These are phyloP conservation scores for Beauveria asiatica DNA, from an alignment of 2,329 filamentous ascomycete species.

Conservation along the genomic window DNA sequence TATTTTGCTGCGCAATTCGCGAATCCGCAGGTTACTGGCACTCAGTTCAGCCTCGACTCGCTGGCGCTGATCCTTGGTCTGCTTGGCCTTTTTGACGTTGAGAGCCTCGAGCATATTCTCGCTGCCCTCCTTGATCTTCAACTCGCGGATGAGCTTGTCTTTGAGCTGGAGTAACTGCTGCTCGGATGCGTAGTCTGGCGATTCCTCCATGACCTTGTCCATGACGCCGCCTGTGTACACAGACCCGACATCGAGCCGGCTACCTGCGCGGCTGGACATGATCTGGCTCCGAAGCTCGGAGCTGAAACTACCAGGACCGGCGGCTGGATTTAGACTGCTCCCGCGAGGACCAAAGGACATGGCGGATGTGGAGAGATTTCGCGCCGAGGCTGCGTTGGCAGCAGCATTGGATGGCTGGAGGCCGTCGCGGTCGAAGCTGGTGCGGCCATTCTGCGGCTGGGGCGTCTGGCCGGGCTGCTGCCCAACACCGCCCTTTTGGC, in stretches of 20 bases:
- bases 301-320: slow-evolving; percentile 78
- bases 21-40: slow-evolving; percentile 69
- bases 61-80: slow-evolving; percentile 75
- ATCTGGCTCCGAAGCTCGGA: slow-evolving; percentile 72
- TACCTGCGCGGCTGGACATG: slow-evolving; percentile 36
- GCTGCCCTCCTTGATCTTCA: slow-evolving; percentile 95
- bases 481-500: slow-evolving; percentile 12
- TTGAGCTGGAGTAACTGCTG: slow-evolving; percentile 67
- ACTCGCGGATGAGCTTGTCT: slow-evolving; percentile 85
- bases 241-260: slow-evolving; percentile 27
- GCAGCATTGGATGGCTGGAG: slow-evolving; percentile 43
- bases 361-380: slow-evolving; percentile 43
- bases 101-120: slow-evolving; percentile 96
- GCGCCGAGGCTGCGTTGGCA: slow-evolving; percentile 18
- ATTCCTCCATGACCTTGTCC: slow-evolving; percentile 55
- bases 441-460: slow-evolving; percentile 23
- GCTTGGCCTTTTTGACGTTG: slow-evolving; percentile 90
- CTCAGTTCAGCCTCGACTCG: slow-evolving; percentile 82
- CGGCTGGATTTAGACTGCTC: slow-evolving; percentile 61
- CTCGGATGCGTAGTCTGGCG: slow-evolving; percentile 47
- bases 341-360: slow-evolving; percentile 59
- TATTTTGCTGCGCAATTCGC: slow-evolving; percentile 51
- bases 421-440: slow-evolving; percentile 49
- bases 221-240: slow-evolving; percentile 32
- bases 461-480: slow-evolving; percentile 26